Evolutionary conservation across 768 basidiomycete genomes (phyloP), one percentile per base, ranked within the genome.

Genomic region (Suillus hirtellus): DNA sequence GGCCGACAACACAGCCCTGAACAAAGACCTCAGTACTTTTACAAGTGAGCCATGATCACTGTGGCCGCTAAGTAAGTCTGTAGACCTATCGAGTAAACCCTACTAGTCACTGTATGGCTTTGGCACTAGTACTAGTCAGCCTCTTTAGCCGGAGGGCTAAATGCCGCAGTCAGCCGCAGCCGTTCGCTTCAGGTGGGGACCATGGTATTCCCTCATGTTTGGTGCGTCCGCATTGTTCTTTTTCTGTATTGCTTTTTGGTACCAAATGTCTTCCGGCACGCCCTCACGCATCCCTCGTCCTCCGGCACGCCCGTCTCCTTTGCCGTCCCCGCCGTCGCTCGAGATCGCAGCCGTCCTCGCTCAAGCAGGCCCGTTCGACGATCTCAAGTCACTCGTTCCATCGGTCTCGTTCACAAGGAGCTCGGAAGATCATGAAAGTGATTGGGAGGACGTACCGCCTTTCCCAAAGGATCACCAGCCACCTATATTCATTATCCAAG

Each of bases 401-500:
- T 21, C 38, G 38, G 38, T 42, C 24, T 58, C 56, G 10, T 58
- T 58, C 14, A 40, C 56, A 24, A 10, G 10, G 1, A 27, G 10
- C 66, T 61, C 42, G 6, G 46, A 14, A 34, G 62, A 47, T 60
- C 68, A 67, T 47, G 64, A 66, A 59, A 58, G 59, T 61, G 9
- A 21, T 44, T 68, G 67, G 64, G 68, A 68, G 40, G 64, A 70
- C 19, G 56, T 73, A 47, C 75, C 75, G 47, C 65, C 76, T 59
- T 79, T 79, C 63, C 75, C 78, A 21, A 42, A 63, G 31, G 66
- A 68, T 21, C 68, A 63, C 21, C 66, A 24, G 43, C 76, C 71
- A 14, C 70, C 69, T 9, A 60, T 76, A 40, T 78, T 78, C 60
- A 24, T 68, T n/a, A 60, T 73, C 55, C 61, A 67, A 44, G 54